Evolutionary conservation across 2,329 filamentous ascomycete genomes (phyloP).

Genomic region (Neofusicoccum sp.): DNA sequence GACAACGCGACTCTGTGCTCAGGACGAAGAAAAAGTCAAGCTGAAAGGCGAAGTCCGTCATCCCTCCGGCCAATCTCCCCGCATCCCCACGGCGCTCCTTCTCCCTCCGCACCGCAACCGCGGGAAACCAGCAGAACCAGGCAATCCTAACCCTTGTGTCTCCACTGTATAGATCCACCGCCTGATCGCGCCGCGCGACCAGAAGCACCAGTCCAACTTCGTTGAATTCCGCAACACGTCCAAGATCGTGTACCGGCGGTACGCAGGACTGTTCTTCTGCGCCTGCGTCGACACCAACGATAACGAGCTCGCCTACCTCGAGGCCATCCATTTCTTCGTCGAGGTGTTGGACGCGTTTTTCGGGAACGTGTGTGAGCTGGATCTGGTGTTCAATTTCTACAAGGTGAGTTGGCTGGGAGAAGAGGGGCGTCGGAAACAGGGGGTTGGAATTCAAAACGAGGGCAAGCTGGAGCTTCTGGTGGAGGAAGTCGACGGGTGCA

Average conservation of each 20-base stretch:
- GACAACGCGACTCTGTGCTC: neutral
- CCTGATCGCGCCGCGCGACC: constrained; percentile 93
- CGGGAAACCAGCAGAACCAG: neutral
- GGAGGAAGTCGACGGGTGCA: neutral
- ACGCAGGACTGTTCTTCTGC: constrained; percentile 98
- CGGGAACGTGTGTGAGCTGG: constrained; percentile 97
- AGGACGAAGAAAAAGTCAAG: constrained; percentile 98
- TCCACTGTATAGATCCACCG: constrained; percentile 74
- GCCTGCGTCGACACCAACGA: constrained; percentile 99
- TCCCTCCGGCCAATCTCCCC: constrained; percentile 9
- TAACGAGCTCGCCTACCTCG: constrained; percentile 94
- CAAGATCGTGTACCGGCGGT: constrained; percentile 96
- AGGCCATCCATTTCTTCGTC: constrained; percentile 99
- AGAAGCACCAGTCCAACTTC: constrained; percentile 99
- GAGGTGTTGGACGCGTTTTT: constrained; percentile 99
- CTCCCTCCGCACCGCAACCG: constrained; percentile 15
- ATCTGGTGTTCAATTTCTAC: constrained; percentile 77
- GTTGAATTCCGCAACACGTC: constrained; percentile 87
- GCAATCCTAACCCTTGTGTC: neutral
- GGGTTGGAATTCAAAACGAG: neutral
- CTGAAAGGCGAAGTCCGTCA: constrained; percentile 86
- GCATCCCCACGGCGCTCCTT: neutral
- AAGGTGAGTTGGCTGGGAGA: constrained; percentile 53
- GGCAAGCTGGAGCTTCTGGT: neutral
- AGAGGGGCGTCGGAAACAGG: neutral